Evolutionary conservation across 2,329 filamentous ascomycete species (phyloP), one percentile per base, ranked within the genome.

Genomic region (Achaetomium macrosporum): DNA sequence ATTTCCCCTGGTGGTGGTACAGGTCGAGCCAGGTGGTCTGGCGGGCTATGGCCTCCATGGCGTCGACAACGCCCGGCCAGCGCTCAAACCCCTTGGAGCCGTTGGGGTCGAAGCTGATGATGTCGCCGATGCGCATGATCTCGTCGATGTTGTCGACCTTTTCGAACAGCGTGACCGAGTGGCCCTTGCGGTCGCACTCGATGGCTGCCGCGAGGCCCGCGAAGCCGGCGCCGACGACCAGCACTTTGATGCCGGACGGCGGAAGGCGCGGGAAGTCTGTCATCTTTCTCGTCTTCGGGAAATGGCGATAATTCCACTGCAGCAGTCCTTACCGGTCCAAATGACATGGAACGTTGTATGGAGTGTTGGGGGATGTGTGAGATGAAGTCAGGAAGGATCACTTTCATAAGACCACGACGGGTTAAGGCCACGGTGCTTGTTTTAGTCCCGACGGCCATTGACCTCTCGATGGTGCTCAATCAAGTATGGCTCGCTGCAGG

Each of bases 171-270:
- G 65, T 68, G 53, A 65, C 76, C 3, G 66, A 67, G 61, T 82
- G 78, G 5, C 78, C 78, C 60, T 82, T 78, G 41, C 76, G 73
- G 43, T 75, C 70, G 62, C 78, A 81, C 63, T 83, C 78, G 55
- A 83, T 81, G 37, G 79, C 79, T 11, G 79, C 77, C 15, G 79
- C 76, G 13, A 83, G 72, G 17, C 80, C 80, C 35, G 77, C 79
- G 54, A 83, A 82, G n/a, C 79, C 79, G 59, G 70, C 71, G 25
- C 76, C 76, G 13, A 77, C 74, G 37, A 78, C 69, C 12, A 78
- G 64, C 37, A 77, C 71, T 42, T 68, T 70, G 61, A 77, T 71
- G 49, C 71, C 71, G n/a, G 69, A 70, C 4, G 68, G 60, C 10
- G 67, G 60, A 6, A 45, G 46, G 5, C 51, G 51, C 3, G 46